phyloP scores from a whole-genome alignment of 108 stramenopile species.

The Asterionellopsis glacialis region DNA sequence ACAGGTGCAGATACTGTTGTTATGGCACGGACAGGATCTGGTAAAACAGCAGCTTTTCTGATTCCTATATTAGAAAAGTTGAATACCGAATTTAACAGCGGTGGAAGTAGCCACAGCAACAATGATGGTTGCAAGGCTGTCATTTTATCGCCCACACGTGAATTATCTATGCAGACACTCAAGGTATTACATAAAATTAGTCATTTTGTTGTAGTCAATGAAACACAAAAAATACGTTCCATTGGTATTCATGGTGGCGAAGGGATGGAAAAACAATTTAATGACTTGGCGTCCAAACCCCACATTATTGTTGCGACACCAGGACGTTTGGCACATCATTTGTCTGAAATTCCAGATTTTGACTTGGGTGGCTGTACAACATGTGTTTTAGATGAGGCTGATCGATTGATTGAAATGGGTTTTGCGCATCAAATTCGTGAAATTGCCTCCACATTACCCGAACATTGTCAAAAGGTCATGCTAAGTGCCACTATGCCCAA shows the following conservation, averaged over 20 bases:
- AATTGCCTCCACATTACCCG: slow-evolving; percentile 64
- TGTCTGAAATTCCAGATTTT: slow-evolving; percentile 93
- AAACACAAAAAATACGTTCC: slow-evolving; percentile 23
- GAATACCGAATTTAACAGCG: slow-evolving; percentile 29
- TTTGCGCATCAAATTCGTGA: slow-evolving; percentile 89
- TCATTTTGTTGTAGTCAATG: slow-evolving; percentile 43
- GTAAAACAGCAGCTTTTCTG: slow-evolving; percentile 95
- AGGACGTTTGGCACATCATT: slow-evolving; percentile 95
- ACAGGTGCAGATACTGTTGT: slow-evolving; percentile 89
- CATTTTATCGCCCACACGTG: slow-evolving; percentile 94
- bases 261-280: slow-evolving; percentile 94
- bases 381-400: slow-evolving; percentile 97
- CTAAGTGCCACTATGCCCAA: slow-evolving; percentile 97
- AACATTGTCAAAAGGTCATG: slow-evolving; percentile 88
- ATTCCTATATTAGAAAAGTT: slow-evolving; percentile 91
- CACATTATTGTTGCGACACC: slow-evolving; percentile 98
- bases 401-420: slow-evolving; percentile 98
- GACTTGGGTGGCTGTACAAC: slow-evolving; percentile 76
- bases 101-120: slow-evolving; percentile 26
- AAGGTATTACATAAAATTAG: slow-evolving; percentile 81
- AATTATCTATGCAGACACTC: slow-evolving; percentile 91
- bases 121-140: slow-evolving; percentile 41
- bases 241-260: slow-evolving; percentile 96
- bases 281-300: slow-evolving; percentile 79
- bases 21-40: slow-evolving; percentile 96